These are phyloP conservation scores for Heritiera fomes DNA, from an alignment of 345 rosid genomes.

Conservation along the genomic window DNA sequence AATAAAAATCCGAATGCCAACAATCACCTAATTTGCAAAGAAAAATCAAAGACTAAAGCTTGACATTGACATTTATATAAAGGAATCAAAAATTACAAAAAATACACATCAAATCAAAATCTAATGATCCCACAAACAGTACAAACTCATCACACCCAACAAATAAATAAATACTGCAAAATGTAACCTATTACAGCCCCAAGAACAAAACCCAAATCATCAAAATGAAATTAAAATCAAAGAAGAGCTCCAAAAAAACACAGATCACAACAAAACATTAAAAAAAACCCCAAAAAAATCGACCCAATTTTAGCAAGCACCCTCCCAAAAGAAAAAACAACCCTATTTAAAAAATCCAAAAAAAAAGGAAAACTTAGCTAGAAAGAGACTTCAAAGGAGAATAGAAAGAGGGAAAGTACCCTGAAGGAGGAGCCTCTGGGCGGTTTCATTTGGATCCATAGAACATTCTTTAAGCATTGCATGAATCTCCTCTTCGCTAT, in stretches of 20 bases:
- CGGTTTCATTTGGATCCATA: constrained; percentile 92
- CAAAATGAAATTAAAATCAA: constrained; percentile 25
- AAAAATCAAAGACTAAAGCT: neutral
- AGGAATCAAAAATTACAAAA: neutral
- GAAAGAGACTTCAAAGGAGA: neutral
- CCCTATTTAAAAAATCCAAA: neutral
- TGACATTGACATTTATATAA: neutral
- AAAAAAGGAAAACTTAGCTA: constrained; percentile 1
- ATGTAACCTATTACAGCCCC: neutral
- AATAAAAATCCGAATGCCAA: neutral
- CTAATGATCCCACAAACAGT: constrained; percentile 8
- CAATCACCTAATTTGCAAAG: neutral
- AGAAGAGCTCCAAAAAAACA: neutral
- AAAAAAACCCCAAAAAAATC: neutral
- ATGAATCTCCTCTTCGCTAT: constrained; percentile 86
- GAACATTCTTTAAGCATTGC: constrained; percentile 90
- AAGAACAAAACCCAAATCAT: constrained; percentile 13
- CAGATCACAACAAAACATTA: neutral
- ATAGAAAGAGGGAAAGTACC: constrained; percentile 38
- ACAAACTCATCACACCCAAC: constrained; percentile 18
- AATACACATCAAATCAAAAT: constrained; percentile 19
- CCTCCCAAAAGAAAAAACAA: neutral
- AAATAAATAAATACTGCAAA: neutral
- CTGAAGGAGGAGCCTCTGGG: constrained; percentile 65
- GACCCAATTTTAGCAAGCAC: constrained; percentile 24